Evolutionary conservation across 2,329 filamentous ascomycete species (phyloP).

Genomic region (Blastomyces parvus): DNA sequence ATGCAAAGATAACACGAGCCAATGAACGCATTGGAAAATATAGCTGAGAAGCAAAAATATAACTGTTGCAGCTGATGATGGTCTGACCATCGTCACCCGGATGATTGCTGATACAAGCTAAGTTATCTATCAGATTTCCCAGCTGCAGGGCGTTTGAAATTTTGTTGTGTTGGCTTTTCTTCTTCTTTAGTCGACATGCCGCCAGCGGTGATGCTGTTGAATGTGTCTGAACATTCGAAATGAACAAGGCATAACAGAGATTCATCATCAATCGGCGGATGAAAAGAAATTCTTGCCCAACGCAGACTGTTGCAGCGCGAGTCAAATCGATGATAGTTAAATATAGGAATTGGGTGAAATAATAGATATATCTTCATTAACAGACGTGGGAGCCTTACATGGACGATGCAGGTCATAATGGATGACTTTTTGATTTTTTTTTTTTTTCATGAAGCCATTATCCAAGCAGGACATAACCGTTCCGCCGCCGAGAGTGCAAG

Average conservation of each 20-base stretch:
- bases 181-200: background rate
- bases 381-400: background rate
- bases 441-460: background rate
- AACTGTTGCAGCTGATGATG: background rate
- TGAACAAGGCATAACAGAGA: background rate
- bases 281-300: background rate
- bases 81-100: background rate
- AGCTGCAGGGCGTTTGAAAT: background rate
- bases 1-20: background rate
- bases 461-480: background rate
- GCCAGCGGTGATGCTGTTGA: background rate
- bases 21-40: background rate
- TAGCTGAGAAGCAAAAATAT: background rate
- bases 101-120: background rate
- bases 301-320: background rate
- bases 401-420: background rate
- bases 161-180: conserved; percentile 1
- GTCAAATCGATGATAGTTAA: background rate
- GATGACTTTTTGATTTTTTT: background rate
- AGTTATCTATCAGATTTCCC: background rate
- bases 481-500: background rate
- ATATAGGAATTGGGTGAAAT: background rate
- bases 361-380: background rate
- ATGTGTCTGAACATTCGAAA: background rate
- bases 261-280: background rate